These are phyloP conservation scores for Yamadazyma oceani DNA, from an alignment of 1,139 yeast species.

Conservation along the genomic window DNA sequence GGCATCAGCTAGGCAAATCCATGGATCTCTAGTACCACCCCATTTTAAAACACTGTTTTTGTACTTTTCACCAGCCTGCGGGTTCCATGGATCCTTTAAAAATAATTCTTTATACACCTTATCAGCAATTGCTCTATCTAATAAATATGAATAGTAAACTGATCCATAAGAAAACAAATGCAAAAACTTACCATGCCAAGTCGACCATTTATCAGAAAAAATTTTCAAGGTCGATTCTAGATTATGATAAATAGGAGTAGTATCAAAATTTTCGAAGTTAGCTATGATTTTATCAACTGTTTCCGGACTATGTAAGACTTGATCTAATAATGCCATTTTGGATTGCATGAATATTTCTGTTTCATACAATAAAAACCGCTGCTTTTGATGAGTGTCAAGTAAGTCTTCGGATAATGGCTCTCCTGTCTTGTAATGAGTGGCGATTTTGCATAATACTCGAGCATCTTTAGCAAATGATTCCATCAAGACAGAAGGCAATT, in stretches of 20 bases:
- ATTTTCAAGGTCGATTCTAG: constrained; percentile 57
- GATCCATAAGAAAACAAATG: constrained; percentile 94
- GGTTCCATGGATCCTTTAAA: constrained; percentile 63
- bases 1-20: constrained; percentile 83
- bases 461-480: constrained; percentile 87
- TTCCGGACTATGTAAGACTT: constrained; percentile 57
- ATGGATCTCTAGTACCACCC: constrained; percentile 94
- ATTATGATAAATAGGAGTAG: constrained; percentile 62
- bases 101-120: constrained; percentile 80
- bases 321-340: constrained; percentile 88
- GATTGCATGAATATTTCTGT: constrained; percentile 86
- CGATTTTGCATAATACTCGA: constrained; percentile 70
- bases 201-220: constrained; percentile 63
- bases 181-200: constrained; percentile 94
- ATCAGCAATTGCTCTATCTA: constrained; percentile 92
- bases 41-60: constrained; percentile 71
- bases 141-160: constrained; percentile 85
- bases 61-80: constrained; percentile 74
- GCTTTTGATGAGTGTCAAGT: constrained; percentile 51
- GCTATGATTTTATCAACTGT: constrained; percentile 29
- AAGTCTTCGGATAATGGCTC: constrained; percentile 55
- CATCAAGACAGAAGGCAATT: constrained; percentile 92
- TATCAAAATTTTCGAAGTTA: constrained; percentile 37
- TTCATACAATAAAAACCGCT: constrained; percentile 55
- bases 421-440: constrained; percentile 71